Percentiles rank a stretch among this genome's conserved stretches.
Conservation (phyloP, 441 rosid species). For the Sinapis alba region DNA sequence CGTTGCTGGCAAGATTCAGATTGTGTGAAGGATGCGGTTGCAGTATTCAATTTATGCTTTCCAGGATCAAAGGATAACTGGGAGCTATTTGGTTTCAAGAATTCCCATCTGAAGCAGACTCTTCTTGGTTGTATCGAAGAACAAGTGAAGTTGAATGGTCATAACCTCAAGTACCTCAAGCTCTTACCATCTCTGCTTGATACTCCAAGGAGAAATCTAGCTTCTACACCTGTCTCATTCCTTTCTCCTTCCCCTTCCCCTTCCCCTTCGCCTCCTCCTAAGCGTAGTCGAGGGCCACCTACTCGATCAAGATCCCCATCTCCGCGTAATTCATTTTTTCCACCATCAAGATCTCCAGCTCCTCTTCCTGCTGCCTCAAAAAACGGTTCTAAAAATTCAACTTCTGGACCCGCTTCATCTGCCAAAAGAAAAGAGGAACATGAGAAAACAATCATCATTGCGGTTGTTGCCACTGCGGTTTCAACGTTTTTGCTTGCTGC, state of each 20-base stretch:
- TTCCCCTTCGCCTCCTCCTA: constrained; percentile 34
- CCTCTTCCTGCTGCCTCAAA: constrained; percentile 31
- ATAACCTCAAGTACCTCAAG: constrained; percentile 39
- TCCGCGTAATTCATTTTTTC: constrained; percentile 41
- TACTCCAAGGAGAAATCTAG: constrained; percentile 54
- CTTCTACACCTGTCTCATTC: constrained; percentile 33
- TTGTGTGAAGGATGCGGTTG: constrained; percentile 49
- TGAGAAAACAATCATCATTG: constrained; percentile 55
- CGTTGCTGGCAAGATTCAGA: constrained; percentile 58
- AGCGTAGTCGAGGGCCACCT: constrained; percentile 24
- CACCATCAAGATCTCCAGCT: constrained; percentile 30
- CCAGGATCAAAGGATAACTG: constrained; percentile 42
- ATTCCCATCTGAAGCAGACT: constrained; percentile 49
- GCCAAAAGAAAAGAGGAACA: constrained; percentile 36
- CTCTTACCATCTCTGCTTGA: constrained; percentile 38
- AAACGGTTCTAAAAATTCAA: constrained; percentile 34
- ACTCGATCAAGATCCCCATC: constrained; percentile 39
- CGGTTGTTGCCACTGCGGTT: constrained; percentile 73
- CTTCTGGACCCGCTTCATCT: constrained; percentile 34
- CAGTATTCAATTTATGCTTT: constrained; percentile 50
- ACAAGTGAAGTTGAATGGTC: constrained; percentile 49
- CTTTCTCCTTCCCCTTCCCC: constrained; percentile 21
- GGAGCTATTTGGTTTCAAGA: constrained; percentile 44
- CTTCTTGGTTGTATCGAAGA: constrained; percentile 65
- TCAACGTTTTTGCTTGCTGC: constrained; percentile 68